Evolutionary conservation across 2,329 filamentous ascomycete species (phyloP).

Genomic region (Colletotrichum acutatum): DNA sequence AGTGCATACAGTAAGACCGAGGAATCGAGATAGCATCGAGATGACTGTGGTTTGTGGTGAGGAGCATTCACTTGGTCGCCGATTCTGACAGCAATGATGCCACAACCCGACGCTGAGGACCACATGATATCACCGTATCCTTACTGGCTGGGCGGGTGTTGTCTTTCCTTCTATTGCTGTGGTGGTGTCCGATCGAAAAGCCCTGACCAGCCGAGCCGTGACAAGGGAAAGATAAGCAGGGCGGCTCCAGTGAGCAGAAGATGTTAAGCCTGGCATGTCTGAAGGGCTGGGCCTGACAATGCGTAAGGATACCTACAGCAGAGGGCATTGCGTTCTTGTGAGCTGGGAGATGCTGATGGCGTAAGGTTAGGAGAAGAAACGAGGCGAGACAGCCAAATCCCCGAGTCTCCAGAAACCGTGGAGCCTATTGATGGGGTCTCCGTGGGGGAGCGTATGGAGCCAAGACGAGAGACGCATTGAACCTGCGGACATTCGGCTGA

Average conservation of each 20-base stretch:
- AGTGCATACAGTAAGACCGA: neutral
- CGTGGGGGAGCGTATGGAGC: conserved; percentile 13
- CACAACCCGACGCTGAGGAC: conserved; percentile 9
- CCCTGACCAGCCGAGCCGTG: neutral
- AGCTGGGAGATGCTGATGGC: neutral
- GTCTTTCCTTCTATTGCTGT: neutral
- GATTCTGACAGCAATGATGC: conserved; percentile 9
- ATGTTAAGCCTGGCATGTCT: neutral
- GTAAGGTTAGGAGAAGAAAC: neutral
- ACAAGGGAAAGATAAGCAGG: neutral
- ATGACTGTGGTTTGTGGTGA: conserved; percentile 1
- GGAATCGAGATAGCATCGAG: neutral
- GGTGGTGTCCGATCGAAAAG: neutral
- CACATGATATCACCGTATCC: neutral
- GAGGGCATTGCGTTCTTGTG: neutral
- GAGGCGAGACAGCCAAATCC: conserved; percentile 13
- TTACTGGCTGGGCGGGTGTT: neutral
- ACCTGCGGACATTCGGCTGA: conserved; percentile 6
- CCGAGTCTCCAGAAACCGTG: conserved; percentile 19
- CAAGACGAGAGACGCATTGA: conserved; percentile 1
- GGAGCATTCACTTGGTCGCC: neutral
- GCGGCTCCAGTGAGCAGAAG: neutral
- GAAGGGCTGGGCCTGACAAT: neutral
- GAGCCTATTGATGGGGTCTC: conserved; percentile 22
- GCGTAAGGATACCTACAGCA: neutral